Evolutionary conservation across 768 basidiomycete species (phyloP), one percentile per base, ranked within the genome.

Genomic region (Astraeus odoratus): DNA sequence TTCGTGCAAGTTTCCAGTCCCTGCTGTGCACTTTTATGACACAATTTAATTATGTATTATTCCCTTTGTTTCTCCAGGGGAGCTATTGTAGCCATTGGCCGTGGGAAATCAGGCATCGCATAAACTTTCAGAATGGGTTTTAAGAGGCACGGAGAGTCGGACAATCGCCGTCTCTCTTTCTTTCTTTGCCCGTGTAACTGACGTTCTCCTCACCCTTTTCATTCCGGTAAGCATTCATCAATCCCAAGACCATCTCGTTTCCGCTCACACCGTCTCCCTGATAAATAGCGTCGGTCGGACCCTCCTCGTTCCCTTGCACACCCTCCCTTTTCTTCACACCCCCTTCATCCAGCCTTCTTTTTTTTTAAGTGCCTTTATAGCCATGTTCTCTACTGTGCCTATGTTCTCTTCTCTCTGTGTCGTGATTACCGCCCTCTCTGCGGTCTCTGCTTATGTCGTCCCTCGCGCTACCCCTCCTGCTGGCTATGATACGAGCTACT

Each of bases 401-500:
- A 46, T 70, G 56, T 50, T 71, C 40, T 55, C 68, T 2, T 25
- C 69, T 48, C 43, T 73, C 51, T 53, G 70, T 51, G 51, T 77
- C 53, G 60, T 72, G 49, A 61, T 74, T 53, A 59, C 75, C 52
- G 70, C 70, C 48, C 57, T 74, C 41, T 52, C 60, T 44, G 50
- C 57, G 39, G 59, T 59, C 26, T 56, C 57, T 22, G 68, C 62
- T 51, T 58, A 59, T 58, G 60, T 66, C 67, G 51, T 75, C 61
- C 54, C 50, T 44, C 51, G 63, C 42, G 46, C 51, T 56, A 15
- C 56, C 51, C 31, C 63, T 62, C 78, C 76, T 5, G 29, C 60
- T 4, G 70, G 68, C 18, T 83, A 75, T 67, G 53, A 61, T 18
- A 67, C 67, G 5, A 58, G 54, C 37, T 55, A 67, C 51, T 73